Base-by-base conservation (phyloP, 495 filamentous ascomycete species). In the Cudoniella acicularis region DNA sequence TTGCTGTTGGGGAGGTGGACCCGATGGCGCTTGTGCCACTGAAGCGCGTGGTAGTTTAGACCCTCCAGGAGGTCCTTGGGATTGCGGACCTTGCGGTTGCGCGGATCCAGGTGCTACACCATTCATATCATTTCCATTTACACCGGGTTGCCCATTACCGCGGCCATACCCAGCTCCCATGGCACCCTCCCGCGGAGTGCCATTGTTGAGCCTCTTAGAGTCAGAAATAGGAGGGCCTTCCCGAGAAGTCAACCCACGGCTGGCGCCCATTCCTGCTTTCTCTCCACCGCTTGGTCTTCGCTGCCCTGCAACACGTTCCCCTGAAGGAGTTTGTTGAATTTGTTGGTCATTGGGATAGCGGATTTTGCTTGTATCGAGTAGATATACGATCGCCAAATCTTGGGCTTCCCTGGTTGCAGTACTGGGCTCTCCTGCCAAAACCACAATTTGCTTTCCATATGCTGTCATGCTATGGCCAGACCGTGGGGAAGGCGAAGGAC, bases 391-490 rank as follows among this genome's bases (percentile, higher is more conserved):
- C 64, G 87, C 89, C 61, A 99, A 79, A 69, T 99, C 94, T 51
- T 82, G 81, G 1, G 87, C 82, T 58, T 95, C 87, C 56, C 86
- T 80, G 0, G 89, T 82, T 25, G 89, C 87, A 10, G 91, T 91
- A 72, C 93, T 97, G 26, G 94, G 94, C 66, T 99, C 94, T 50
- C 94, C 94, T 10, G 89, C 95, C 45, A 97, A 76, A 13, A 97
- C 91, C 49, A 97, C 88, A 58, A 99, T 85, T 50, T 92, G 87
- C 65, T 96, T 96, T 3, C 89, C 89, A 63, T 90, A 90, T 3
- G 92, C 85, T 0, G 95, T 98, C 94, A 98, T 98, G 70, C 91
- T 95, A 70, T 99, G 95, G 0, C 95, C 95, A 18, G 92, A 96
- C 47, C 95, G 79, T 18, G 94, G 87, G 6, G 92, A 96, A 0